Evolutionary conservation across 1,284 basidiomycete genomes (phyloP).

Genomic region (Neonothopanus nambi): DNA sequence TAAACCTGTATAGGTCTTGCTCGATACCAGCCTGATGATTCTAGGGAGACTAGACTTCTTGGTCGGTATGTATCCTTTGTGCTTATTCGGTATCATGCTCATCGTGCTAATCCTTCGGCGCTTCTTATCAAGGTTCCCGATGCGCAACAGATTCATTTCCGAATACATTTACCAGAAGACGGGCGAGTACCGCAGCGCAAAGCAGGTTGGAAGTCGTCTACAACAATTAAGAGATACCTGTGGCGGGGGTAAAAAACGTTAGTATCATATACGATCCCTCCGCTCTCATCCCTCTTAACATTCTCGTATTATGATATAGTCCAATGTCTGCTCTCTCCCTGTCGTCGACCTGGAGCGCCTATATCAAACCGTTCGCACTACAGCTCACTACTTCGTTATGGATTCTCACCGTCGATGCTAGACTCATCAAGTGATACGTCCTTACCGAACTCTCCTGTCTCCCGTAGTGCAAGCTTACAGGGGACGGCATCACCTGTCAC

Average conservation of each 20-base stretch:
- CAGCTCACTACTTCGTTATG: constrained; percentile 24
- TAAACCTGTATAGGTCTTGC: constrained; percentile 50
- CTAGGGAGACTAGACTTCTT: constrained; percentile 65
- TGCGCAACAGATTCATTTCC: constrained; percentile 73
- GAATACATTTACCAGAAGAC: constrained; percentile 66
- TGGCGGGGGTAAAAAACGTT: constrained; percentile 60
- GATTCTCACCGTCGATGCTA: constrained; percentile 21
- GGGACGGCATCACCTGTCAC: constrained; percentile 41
- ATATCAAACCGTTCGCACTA: constrained; percentile 24
- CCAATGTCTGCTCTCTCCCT: constrained; percentile 45
- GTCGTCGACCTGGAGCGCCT: constrained; percentile 26
- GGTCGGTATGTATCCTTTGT: constrained; percentile 39
- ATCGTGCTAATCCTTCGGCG: neutral
- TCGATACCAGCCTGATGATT: constrained; percentile 67
- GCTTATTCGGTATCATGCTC: neutral
- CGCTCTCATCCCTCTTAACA: neutral
- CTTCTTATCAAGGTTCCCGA: constrained; percentile 46
- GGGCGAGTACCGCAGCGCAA: constrained; percentile 63
- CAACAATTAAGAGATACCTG: constrained; percentile 71
- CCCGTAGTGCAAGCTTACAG: constrained; percentile 28
- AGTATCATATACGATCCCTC: neutral
- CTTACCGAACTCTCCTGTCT: constrained; percentile 35
- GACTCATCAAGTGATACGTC: constrained; percentile 35
- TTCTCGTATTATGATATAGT: constrained; percentile 29
- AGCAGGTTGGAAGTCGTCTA: constrained; percentile 73